A percentile compares a stretch with the other conserved stretches of the same genome.
phyloP scores from a whole-genome alignment of 352 stramenopile genomes.

The Phytophthora pluvialis region DNA sequence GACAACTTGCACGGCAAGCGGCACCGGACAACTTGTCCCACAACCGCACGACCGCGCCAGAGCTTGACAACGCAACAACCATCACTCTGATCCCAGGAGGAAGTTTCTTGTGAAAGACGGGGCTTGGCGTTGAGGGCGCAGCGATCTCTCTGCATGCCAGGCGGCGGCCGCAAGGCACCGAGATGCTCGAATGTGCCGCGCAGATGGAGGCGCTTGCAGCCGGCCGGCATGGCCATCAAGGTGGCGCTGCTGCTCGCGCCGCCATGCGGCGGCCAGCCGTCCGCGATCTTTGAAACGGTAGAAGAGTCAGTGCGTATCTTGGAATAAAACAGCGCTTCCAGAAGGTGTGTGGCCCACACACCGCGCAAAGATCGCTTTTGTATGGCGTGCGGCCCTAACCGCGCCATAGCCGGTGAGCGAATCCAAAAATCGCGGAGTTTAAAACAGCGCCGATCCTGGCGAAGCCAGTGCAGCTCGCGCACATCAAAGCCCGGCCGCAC shows the following conservation, averaged over 20 bases:
- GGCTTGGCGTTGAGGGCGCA: not conserved
- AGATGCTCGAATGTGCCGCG: not conserved
- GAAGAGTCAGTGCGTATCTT: conserved; percentile 31
- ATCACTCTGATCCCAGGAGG: conserved; percentile 40
- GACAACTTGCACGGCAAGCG: not conserved
- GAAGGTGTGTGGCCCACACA: conserved; percentile 25
- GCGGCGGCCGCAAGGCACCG: not conserved
- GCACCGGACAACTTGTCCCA: conserved; percentile 22
- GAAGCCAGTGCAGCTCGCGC: conserved; percentile 25
- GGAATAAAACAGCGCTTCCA: conserved; percentile 27
- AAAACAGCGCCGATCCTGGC: not conserved
- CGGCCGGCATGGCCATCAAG: conserved; percentile 9
- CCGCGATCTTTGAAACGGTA: conserved; percentile 34
- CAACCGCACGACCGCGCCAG: conserved; percentile 35
- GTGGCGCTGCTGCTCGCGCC: not conserved
- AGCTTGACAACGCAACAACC: conserved; percentile 49
- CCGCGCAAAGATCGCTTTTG: conserved; percentile 16
- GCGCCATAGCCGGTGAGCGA: conserved; percentile 1
- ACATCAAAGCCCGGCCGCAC: conserved; percentile 25
- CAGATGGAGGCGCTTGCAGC: conserved; percentile 11
- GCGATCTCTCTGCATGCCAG: conserved; percentile 8
- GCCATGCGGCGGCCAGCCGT: conserved; percentile 12
- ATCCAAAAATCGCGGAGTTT: conserved; percentile 19
- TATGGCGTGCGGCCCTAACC: conserved; percentile 1
- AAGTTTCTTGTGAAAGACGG: conserved; percentile 41